These are phyloP conservation scores for Begonia peltatifolia DNA, from an alignment of 306 rosid genomes.

Conservation along the genomic window DNA sequence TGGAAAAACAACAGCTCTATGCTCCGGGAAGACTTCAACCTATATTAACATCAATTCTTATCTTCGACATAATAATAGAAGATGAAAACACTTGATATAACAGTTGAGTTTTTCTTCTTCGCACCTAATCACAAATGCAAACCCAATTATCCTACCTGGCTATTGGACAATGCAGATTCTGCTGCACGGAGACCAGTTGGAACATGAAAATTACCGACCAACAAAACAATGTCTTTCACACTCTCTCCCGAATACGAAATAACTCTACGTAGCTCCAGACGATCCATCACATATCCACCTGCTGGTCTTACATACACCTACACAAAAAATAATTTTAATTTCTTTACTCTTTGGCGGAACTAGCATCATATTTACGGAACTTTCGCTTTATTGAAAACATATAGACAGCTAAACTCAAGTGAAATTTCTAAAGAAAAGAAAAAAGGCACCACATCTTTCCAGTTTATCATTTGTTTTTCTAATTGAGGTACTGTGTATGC, in stretches of 20 bases:
- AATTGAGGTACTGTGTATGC: too few species aligned
- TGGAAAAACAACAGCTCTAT: slow-evolving; percentile 67
- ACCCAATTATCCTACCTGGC: slow-evolving; percentile 30
- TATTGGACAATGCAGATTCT: slow-evolving; percentile 52
- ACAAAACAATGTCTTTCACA: slow-evolving; percentile 45
- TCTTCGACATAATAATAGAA: background rate
- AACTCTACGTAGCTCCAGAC: slow-evolving; percentile 76
- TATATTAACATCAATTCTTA: slow-evolving; percentile 16
- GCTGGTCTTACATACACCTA: slow-evolving; percentile 97
- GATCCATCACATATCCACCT: slow-evolving; percentile 95
- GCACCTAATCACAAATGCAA: background rate
- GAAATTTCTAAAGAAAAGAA: too few species aligned
- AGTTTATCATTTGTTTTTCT: too few species aligned
- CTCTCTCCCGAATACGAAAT: slow-evolving; percentile 40
- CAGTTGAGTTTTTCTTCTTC: background rate
- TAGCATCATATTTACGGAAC: too few species aligned
- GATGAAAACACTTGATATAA: background rate
- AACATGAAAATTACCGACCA: slow-evolving; percentile 54
- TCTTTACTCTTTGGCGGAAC: background rate
- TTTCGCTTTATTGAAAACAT: background rate
- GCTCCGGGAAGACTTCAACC: slow-evolving; percentile 60
- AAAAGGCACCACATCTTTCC: too few species aligned
- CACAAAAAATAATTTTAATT: background rate
- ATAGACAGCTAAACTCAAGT: background rate
- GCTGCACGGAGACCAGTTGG: slow-evolving; percentile 71